Base-by-base conservation (phyloP, 148 eudicot genomes). In the Hydrangea macrophylla region DNA sequence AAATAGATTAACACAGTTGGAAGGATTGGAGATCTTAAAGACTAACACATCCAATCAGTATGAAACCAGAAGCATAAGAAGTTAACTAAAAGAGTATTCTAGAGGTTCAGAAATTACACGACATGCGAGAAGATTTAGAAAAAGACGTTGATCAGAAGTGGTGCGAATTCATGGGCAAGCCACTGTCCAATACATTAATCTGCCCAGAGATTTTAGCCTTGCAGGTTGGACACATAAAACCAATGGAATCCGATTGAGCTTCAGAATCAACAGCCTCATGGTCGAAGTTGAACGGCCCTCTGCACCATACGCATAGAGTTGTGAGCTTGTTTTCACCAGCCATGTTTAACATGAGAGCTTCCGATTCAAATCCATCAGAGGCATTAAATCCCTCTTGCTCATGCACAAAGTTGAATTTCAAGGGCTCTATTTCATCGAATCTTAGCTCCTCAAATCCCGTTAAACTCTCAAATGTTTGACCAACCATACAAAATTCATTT, bases 141-240 rank as follows among this genome's bases (percentile, higher is more conserved):
- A 51, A 35, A 30, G 15, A 55, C 32, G 44, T 18, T 58, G 70
- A 48, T 77, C 68, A 78, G 26, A 73, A 74, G 37, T 15, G 30
- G 22, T 58, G 59, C 57, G 72, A 64, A 75, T 72, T 74, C 50
- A 70, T 30, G 55, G 86, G 79, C 60, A 85, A 75, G 35, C 73
- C 73, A 68, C 67, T 57, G 58, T 71, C 79, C 8, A 84, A 57
- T 18, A 74, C 76, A 23, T 78, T 78, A 70, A 81, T 78, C 76
- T 87, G 88, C 68, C 84, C 84, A 55, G 92, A 85, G 69, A 88
- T 85, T 69, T 81, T 85, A 42, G 78, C 70, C 70, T 83, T 83
- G 83, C 92, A 88, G 22, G 77, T 60, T 15, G 92, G 84, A 72
- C 92, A 88, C 90, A 88, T 88, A 73, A 79, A 88, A 35, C 90